Evolutionary conservation across 2,329 filamentous ascomycete species (phyloP).

Genomic region (Magnaporthiopsis incrustans): DNA sequence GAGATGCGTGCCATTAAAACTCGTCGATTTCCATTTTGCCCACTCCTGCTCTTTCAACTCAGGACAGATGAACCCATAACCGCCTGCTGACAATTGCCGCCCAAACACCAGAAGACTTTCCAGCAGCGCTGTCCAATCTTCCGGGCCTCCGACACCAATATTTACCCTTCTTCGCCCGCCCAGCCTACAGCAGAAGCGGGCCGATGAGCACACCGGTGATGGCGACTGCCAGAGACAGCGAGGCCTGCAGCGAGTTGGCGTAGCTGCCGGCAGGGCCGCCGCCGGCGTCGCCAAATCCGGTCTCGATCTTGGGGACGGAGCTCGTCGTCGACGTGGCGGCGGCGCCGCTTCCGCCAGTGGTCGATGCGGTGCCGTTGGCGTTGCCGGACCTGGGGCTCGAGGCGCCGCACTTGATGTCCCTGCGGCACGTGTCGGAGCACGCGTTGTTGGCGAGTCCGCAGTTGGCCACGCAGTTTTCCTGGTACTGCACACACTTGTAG

Average conservation of each 20-base stretch:
- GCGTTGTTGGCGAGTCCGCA: slow-evolving; percentile 45
- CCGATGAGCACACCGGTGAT: slow-evolving; percentile 6
- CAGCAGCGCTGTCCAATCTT: too few species aligned
- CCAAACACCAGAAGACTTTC: neutral
- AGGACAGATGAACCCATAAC: neutral
- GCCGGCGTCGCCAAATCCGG: slow-evolving; percentile 18
- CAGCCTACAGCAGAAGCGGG: slow-evolving; percentile 1
- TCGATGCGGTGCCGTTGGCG: slow-evolving; percentile 35
- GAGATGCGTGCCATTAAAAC: neutral
- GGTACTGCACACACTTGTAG: slow-evolving; percentile 66
- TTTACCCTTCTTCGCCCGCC: too few species aligned
- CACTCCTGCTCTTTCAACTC: neutral
- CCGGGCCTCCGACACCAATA: neutral
- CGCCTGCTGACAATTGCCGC: neutral
- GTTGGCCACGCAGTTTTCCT: slow-evolving; percentile 54
- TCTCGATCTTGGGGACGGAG: slow-evolving; percentile 28
- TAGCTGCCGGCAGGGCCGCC: neutral
- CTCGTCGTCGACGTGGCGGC: slow-evolving; percentile 27
- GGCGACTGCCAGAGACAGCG: slow-evolving; percentile 2
- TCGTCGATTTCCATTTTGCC: neutral
- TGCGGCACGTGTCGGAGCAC: slow-evolving; percentile 54
- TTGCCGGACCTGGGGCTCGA: slow-evolving; percentile 48
- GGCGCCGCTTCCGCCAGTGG: slow-evolving; percentile 11
- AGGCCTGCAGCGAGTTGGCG: slow-evolving; percentile 1
- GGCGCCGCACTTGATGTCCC: slow-evolving; percentile 67